phyloP scores from a whole-genome alignment of 163 green algal genomes.

The Scenedesmus sp. region DNA sequence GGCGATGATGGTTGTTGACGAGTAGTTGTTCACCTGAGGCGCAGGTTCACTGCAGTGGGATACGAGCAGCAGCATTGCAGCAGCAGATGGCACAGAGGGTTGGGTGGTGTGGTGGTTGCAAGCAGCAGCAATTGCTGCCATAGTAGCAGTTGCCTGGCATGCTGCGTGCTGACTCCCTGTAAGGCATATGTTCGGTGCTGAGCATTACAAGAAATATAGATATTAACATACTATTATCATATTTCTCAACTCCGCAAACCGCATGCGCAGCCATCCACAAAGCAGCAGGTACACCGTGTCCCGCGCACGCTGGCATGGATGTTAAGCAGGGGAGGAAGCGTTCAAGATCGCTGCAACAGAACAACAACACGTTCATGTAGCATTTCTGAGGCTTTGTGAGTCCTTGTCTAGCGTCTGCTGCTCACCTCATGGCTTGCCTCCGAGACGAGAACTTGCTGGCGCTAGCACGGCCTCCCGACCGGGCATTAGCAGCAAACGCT shows the following conservation, averaged over 20 bases:
- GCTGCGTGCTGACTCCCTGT: background rate
- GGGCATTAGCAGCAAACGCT: background rate
- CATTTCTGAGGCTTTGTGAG: too few relatives aligned
- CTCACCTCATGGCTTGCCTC: background rate
- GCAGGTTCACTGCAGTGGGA: background rate
- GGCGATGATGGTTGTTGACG: background rate
- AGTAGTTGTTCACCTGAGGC: background rate
- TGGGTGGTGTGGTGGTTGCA: too few relatives aligned
- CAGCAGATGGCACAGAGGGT: background rate
- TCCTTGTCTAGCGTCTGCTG: background rate
- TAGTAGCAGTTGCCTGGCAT: background rate
- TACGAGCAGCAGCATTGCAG: background rate
- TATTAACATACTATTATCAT: background rate
- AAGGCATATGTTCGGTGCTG: too few relatives aligned
- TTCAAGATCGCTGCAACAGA: background rate
- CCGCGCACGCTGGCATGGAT: background rate
- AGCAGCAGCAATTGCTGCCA: background rate
- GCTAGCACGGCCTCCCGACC: background rate
- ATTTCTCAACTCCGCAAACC: background rate
- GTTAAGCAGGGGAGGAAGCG: background rate
- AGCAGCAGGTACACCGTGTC: constrained; percentile 6
- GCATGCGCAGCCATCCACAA: background rate
- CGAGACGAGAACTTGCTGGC: constrained; percentile 8
- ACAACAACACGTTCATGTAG: too few relatives aligned
- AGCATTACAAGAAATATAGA: too few relatives aligned